Evolutionary conservation across 352 stramenopile genomes (phyloP).

Genomic region (Pythium grandisporangium): DNA sequence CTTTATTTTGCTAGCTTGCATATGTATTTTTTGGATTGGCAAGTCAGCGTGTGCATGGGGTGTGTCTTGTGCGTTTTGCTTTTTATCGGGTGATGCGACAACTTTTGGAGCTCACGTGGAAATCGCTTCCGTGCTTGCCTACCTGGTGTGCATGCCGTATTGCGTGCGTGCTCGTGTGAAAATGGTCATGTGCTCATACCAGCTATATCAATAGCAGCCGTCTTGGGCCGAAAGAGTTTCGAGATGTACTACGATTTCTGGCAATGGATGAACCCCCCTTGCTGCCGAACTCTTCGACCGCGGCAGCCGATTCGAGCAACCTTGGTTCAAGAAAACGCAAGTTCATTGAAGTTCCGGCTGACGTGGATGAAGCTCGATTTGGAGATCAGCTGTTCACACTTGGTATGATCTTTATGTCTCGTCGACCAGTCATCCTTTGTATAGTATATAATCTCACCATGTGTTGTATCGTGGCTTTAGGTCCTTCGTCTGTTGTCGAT

Average conservation of each 20-base stretch:
- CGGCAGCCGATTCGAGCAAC: constrained; percentile 21
- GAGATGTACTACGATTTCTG: constrained; percentile 74
- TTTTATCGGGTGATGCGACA: neutral
- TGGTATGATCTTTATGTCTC: constrained; percentile 13
- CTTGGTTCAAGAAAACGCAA: constrained; percentile 60
- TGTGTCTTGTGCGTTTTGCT: constrained; percentile 12
- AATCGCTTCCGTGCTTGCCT: constrained; percentile 8
- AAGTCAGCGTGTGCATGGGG: too few relatives aligned
- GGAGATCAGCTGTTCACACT: constrained; percentile 20
- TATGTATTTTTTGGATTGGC: neutral
- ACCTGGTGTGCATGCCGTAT: too few relatives aligned
- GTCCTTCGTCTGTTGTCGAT: constrained; percentile 36
- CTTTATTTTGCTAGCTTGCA: constrained; percentile 5
- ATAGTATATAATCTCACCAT: neutral
- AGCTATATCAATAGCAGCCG: constrained; percentile 74
- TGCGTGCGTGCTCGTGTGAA: constrained; percentile 8
- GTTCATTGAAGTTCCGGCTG: constrained; percentile 62
- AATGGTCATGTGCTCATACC: constrained; percentile 30
- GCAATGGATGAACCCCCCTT: constrained; percentile 78
- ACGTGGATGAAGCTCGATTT: constrained; percentile 9
- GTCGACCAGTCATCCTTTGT: neutral
- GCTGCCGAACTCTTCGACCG: constrained; percentile 38
- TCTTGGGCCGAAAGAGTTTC: constrained; percentile 78
- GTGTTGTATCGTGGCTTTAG: constrained; percentile 9
- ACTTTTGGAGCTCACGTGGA: constrained; percentile 16